Percentiles rank a stretch among this genome's conserved stretches.
Conservation (phyloP, 139 green algal species). For the Chlamydomonas eustigma region DNA sequence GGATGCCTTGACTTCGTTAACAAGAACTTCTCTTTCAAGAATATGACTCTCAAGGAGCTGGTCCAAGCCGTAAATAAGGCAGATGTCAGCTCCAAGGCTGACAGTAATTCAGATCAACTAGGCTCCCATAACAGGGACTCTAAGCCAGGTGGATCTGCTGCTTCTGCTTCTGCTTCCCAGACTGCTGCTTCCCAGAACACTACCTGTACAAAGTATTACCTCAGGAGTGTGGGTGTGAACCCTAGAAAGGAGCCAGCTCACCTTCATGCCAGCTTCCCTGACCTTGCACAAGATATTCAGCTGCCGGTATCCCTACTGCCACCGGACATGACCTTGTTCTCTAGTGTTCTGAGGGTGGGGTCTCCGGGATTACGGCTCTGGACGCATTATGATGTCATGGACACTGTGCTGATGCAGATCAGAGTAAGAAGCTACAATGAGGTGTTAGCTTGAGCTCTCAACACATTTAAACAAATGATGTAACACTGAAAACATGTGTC, state of each 20-base stretch:
- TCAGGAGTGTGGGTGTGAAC: constrained; percentile 49
- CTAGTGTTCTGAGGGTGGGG: constrained; percentile 40
- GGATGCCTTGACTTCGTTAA: constrained; percentile 49
- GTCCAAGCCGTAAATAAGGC: constrained; percentile 8
- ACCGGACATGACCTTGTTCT: constrained; percentile 20
- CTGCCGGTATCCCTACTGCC: constrained; percentile 25
- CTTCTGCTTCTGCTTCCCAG: background rate
- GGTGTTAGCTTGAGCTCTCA: no score
- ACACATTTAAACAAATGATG: no score
- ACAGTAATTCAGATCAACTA: background rate
- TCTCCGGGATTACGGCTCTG: constrained; percentile 41
- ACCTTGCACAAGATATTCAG: constrained; percentile 29
- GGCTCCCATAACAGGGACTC: background rate
- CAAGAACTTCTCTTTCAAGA: constrained; percentile 57
- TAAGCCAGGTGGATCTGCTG: background rate
- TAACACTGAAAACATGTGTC: no score
- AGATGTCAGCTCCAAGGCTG: background rate
- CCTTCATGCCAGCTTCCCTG: constrained; percentile 42
- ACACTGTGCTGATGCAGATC: constrained; percentile 59
- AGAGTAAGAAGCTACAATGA: no score
- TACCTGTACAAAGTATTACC: constrained; percentile 41
- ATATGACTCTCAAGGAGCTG: constrained; percentile 41
- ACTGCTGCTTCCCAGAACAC: background rate
- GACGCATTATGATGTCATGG: constrained; percentile 67
- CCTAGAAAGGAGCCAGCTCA: constrained; percentile 42